phyloP scores from a whole-genome alignment of 805 yeast species.

The Wickerhamiella siamensis region DNA sequence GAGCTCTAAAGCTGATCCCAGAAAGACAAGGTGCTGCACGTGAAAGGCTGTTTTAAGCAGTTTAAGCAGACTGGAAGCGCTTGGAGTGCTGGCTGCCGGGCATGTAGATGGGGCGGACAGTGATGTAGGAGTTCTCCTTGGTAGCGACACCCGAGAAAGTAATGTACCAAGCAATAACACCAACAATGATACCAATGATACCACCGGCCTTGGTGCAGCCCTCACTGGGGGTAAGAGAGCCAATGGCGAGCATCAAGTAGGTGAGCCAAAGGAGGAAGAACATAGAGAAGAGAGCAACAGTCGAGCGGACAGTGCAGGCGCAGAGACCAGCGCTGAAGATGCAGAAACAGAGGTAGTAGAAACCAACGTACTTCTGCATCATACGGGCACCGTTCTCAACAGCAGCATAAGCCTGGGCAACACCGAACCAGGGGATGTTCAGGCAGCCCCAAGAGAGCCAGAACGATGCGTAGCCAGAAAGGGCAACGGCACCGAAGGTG shows the following conservation, averaged over 20 bases:
- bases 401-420: slow-evolving; percentile 36
- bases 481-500: slow-evolving; percentile 54
- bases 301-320: slow-evolving; percentile 46
- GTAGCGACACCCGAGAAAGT: slow-evolving; percentile 51
- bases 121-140: slow-evolving; percentile 42
- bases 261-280: slow-evolving; percentile 41
- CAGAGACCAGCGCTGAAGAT: slow-evolving; percentile 43
- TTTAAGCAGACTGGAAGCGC: not conserved
- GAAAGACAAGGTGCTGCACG: no score
- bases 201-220: slow-evolving; percentile 45
- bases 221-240: slow-evolving; percentile 33
- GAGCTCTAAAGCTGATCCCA: no score
- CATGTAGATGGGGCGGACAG: slow-evolving; percentile 35
- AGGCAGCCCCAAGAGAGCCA: slow-evolving; percentile 57
- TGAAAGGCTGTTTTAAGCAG: no score
- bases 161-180: slow-evolving; percentile 46
- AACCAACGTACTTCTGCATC: slow-evolving; percentile 37
- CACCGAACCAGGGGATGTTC: slow-evolving; percentile 44
- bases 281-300: slow-evolving; percentile 45
- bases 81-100: slow-evolving; percentile 25
- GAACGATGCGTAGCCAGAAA: slow-evolving; percentile 52
- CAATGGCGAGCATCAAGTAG: slow-evolving; percentile 40
- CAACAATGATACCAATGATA: slow-evolving; percentile 40
- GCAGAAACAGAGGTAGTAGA: slow-evolving; percentile 48
- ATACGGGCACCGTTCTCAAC: slow-evolving; percentile 23